Base-by-base conservation (phyloP, 139 green algal species). In the Micromonas pusilla region DNA sequence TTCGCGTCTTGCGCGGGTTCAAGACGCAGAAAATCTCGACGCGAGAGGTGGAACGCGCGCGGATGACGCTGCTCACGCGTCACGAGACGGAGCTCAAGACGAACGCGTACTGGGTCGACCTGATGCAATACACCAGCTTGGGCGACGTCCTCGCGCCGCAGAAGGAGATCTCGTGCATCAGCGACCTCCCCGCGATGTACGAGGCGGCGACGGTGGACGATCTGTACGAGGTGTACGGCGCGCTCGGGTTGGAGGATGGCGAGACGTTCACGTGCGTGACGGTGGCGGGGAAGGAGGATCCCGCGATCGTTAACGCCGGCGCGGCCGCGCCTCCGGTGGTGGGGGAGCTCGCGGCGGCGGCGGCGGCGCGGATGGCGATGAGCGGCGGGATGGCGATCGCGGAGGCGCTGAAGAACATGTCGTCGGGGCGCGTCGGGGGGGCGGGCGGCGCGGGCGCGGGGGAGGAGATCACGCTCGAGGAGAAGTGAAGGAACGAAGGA, bases 21-120 rank as follows among this genome's bases (percentile, higher is more conserved):
- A 60, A 71, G 2, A 70, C 63, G 37, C 78, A 87, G 71, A 86
- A 78, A 68, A 79, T 97, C 68, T 91, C 82, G 0, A 77, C 83
- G n/a, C 81, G 91, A 9, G 92, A 97, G 83, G 84, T 97, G 52
- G 82, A 86, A 25, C 68, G 84, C 57, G 83, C 90, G 37, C 83
- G 91, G 83, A 82, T 89, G 72, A 98, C 94, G 4, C 85, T 98
- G 31, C 75, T 97, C 28, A 94, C 94, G 54, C 89, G 94, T 28
- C 95, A 98, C 83, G 95, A 99, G 86, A 89, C 79, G 3, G 96
- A 99, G 68, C 82, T 97, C 3, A 98, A 92, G 83, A 57, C 57
- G 72, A 97, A 96, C 84, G 63, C 79, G 66, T 96, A 96, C 84
- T 94, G 91, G 89, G 79, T 97, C 70, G 89, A 87, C 26, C 84